Base-by-base conservation (phyloP, 345 rosid species). In the Eucalyptus paniculata region DNA sequence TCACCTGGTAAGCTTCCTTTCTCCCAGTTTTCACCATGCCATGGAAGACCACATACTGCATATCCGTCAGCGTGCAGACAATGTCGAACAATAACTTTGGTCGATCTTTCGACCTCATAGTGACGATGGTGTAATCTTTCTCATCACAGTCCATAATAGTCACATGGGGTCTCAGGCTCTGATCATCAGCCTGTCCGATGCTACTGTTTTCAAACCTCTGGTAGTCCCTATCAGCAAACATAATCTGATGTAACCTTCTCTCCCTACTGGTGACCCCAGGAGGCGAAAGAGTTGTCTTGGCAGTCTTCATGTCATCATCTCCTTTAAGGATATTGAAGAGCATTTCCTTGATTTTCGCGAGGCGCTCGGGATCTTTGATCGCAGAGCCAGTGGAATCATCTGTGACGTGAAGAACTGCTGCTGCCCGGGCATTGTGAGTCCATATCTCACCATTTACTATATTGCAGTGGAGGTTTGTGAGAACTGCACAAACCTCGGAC, bases 31-130 rank as follows among this genome's bases (percentile, higher is more conserved):
- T 86, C 40, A 94, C 94, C 7, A 92, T 92, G 49, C 93, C 95
- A 24, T 93, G 96, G 86, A 92, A 94, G n/a, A 94, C 92, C 45
- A 93, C 93, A 82, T 93, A 93, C 91, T 93, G 92, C 96, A 94
- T 93, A 49, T 93, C 94, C 23, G 94, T 94, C 56, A 94, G 87
- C 28, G 94, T 89, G 88, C 93, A 92, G 17, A 94, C 87, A 13
- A 91, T 90, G 89, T 94, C 95, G n/a, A 94, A 94, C 56, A 92
- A 88, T 34, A 94, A 85, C 90, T 92, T 94, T 3, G 95, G 93
- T 45, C 94, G 88, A 83, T 94, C 95, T 21, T 28, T 86, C 4
- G 92, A 92, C 90, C 93, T 92, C 88, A 94, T 90, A 34, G 89
- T 92, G 88, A 94, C 91, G 6, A 92, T 92, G 23, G 93, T 92